These are phyloP conservation scores for Aspergillus cejpii DNA, from an alignment of 2,329 filamentous ascomycete genomes.

Conservation along the genomic window DNA sequence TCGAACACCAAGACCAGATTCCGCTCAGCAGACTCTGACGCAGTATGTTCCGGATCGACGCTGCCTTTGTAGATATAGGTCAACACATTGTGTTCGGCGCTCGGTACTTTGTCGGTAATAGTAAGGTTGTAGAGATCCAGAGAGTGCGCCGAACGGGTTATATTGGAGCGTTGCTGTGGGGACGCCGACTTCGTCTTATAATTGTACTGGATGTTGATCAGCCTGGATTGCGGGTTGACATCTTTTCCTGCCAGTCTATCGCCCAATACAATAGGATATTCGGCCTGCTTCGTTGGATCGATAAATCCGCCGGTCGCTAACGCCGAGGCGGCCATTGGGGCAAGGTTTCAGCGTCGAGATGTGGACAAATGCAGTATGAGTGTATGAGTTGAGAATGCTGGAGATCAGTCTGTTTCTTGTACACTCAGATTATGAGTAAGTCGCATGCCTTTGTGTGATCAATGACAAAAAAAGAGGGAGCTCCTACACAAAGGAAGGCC, in stretches of 20 bases:
- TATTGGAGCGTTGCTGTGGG: constrained; percentile 33
- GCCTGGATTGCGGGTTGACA: constrained; percentile 16
- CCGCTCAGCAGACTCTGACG: constrained; percentile 25
- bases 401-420: constrained; percentile 5
- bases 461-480: background rate
- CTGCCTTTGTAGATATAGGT: constrained; percentile 39
- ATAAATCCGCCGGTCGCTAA: constrained; percentile 31
- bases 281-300: constrained; percentile 42
- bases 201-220: constrained; percentile 43
- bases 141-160: constrained; percentile 30
- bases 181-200: constrained; percentile 41
- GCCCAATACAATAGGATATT: constrained; percentile 43
- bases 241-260: constrained; percentile 35
- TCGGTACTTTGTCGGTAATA: constrained; percentile 39
- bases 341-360: constrained; percentile 1
- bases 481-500: background rate
- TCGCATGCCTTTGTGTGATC: background rate
- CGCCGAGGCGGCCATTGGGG: constrained; percentile 30
- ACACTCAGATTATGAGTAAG: background rate
- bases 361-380: constrained; percentile 2
- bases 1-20: constrained; percentile 64
- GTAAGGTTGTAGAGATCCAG: constrained; percentile 37
- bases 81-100: constrained; percentile 34
- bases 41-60: constrained; percentile 31
- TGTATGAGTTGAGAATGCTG: background rate